These are phyloP conservation scores for Dalbergia cochinchinensis DNA, from an alignment of 306 rosid genomes.

Conservation along the genomic window DNA sequence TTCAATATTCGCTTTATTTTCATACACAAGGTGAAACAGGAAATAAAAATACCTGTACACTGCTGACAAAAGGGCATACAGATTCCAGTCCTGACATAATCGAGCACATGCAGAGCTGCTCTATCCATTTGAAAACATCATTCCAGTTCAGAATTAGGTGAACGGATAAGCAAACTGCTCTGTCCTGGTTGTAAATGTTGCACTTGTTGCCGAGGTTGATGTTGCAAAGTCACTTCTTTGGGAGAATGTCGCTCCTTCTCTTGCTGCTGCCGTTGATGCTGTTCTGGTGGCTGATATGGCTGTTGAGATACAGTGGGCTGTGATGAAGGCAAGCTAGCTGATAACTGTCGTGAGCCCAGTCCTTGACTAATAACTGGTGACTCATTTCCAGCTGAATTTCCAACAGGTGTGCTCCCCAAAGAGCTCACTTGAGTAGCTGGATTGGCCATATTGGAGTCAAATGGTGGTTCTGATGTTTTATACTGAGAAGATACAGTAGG, in stretches of 20 bases:
- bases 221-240: conserved; percentile 60
- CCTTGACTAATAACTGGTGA: conserved; percentile 66
- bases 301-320: conserved; percentile 65
- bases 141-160: conserved; percentile 75
- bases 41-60: conserved; percentile 85
- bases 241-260: conserved; percentile 63
- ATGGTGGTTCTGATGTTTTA: conserved; percentile 72
- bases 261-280: conserved; percentile 55
- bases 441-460: conserved; percentile 65
- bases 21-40: conserved; percentile 16
- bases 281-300: conserved; percentile 60
- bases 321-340: conserved; percentile 64
- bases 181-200: conserved; percentile 74
- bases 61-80: conserved; percentile 74
- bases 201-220: conserved; percentile 72
- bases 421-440: conserved; percentile 59
- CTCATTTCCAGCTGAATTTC: conserved; percentile 71
- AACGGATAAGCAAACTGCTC: conserved; percentile 65
- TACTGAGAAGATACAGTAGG: conserved; percentile 67
- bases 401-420: conserved; percentile 62
- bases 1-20: conserved; percentile 20
- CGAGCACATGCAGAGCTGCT: conserved; percentile 58
- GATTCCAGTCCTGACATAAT: conserved; percentile 61
- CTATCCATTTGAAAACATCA: conserved; percentile 61
- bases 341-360: conserved; percentile 65